These are phyloP conservation scores for Trypanosoma mega DNA, from an alignment of 208 protist species.

Conservation along the genomic window DNA sequence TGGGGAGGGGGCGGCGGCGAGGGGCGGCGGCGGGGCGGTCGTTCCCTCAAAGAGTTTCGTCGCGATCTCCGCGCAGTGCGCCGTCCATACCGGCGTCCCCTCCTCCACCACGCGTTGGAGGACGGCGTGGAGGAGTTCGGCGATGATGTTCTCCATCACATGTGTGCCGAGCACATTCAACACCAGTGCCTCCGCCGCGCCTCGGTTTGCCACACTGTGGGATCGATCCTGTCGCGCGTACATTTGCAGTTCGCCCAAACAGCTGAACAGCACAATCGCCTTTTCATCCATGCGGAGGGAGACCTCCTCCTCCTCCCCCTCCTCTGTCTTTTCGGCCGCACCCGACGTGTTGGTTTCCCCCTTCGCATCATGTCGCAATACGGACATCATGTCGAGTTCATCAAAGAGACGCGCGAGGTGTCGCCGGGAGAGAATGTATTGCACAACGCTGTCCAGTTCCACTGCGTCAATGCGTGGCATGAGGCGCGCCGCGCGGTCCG, in stretches of 20 bases:
- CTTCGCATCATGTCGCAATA: background rate
- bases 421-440: constrained; percentile 51
- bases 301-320: background rate
- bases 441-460: constrained; percentile 47
- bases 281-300: constrained; percentile 38
- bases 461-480: constrained; percentile 36
- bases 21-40: background rate
- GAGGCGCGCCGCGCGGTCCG: constrained; percentile 66
- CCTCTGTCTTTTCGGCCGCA: background rate
- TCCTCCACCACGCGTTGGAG: constrained; percentile 79
- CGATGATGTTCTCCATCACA: constrained; percentile 63
- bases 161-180: constrained; percentile 76
- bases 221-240: constrained; percentile 56
- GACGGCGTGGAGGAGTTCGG: constrained; percentile 62
- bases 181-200: constrained; percentile 64
- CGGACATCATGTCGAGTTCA: constrained; percentile 32
- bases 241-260: constrained; percentile 63
- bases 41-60: constrained; percentile 29
- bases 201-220: constrained; percentile 42
- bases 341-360: background rate
- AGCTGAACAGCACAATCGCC: constrained; percentile 56
- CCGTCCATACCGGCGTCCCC: constrained; percentile 53
- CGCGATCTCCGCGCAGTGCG: constrained; percentile 38
- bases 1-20: constrained; percentile 1
- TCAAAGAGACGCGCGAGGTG: constrained; percentile 59